These are phyloP conservation scores for Microthyrium microscopicum DNA, from an alignment of 2,329 filamentous ascomycete species.

Conservation along the genomic window DNA sequence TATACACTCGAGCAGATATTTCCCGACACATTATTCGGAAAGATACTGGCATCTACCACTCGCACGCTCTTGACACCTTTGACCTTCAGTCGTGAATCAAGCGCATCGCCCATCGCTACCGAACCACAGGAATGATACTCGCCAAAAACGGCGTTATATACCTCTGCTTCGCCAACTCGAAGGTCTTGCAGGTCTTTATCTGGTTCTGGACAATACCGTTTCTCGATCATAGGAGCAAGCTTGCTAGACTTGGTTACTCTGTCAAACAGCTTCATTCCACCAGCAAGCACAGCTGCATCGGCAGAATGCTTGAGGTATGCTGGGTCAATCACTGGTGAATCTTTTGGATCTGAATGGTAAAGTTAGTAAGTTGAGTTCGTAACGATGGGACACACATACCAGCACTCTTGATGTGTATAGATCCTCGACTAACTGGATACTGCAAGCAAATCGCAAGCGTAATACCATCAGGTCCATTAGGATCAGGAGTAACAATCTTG, in stretches of 20 bases:
- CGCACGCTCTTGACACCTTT: constrained; percentile 13
- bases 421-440: constrained; percentile 16
- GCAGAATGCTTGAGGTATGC: constrained; percentile 16
- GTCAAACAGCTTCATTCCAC: constrained; percentile 21
- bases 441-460: constrained; percentile 15
- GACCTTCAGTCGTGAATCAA: not conserved
- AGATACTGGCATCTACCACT: constrained; percentile 16
- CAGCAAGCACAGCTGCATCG: constrained; percentile 16
- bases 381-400: constrained; percentile 6
- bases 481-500: constrained; percentile 11
- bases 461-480: constrained; percentile 12
- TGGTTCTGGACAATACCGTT: constrained; percentile 17
- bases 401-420: constrained; percentile 16
- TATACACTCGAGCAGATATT: constrained; percentile 5
- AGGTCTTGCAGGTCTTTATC: constrained; percentile 13
- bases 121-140: constrained; percentile 3
- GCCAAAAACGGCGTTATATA: constrained; percentile 5
- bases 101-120: not conserved
- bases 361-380: constrained; percentile 5
- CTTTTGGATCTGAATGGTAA: constrained; percentile 8
- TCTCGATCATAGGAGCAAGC: constrained; percentile 24
- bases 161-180: constrained; percentile 10
- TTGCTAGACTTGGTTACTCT: constrained; percentile 25
- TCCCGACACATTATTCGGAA: constrained; percentile 4
- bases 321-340: constrained; percentile 13